Base-by-base conservation (phyloP, 1,284 basidiomycete genomes). In the Fomitopsis betulina region DNA sequence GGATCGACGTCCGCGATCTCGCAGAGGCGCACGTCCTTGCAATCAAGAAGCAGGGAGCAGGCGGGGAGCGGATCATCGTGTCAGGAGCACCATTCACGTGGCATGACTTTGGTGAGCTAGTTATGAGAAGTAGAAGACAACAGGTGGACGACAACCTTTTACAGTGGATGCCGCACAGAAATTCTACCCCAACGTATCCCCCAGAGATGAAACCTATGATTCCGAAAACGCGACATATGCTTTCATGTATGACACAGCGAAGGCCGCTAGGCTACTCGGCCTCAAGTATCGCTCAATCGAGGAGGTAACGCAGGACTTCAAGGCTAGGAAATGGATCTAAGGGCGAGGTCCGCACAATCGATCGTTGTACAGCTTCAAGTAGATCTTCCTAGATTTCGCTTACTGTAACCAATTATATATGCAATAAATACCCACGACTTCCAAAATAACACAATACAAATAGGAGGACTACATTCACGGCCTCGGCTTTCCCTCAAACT, bases 21-120 rank as follows among this genome's bases (percentile, higher is more conserved):
- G 80, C 79, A 7, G 64, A 71, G 2, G 76, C 76, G 3, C 81
- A 83, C 60, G 70, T 81, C 33, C 69, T 69, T n/a, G 76, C 80
- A 1, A 68, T 79, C 1, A 70, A 73, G 5, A 67, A 72, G n/a
- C 64, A 71, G 3, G 74, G 75, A 37, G 81, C 80, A 0, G 75
- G 72, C 5, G 77, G 76, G 0, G 63, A 83, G 62, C 55, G 57
- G 5, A 56, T 59, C 45, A 56, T 61, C 32, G 32, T 79, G 51
- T 70, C 68, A 32, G 71, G 66, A 8, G 82, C 76, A 0, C 25
- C 60, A 0, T 68, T 53, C 59, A 69, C 62, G 53, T 73, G 68
- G 71, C 71, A 75, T 43, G 68, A 72, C 54, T 71, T 63, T 38
- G 58, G 72, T 73, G 52, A 51, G 55, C 35, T 37, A 0, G 0